A percentile compares a stretch with the other conserved stretches of the same genome.
These are phyloP conservation scores for Aureobasidium sp. DNA, from an alignment of 2,329 filamentous ascomycete species.

Conservation along the genomic window DNA sequence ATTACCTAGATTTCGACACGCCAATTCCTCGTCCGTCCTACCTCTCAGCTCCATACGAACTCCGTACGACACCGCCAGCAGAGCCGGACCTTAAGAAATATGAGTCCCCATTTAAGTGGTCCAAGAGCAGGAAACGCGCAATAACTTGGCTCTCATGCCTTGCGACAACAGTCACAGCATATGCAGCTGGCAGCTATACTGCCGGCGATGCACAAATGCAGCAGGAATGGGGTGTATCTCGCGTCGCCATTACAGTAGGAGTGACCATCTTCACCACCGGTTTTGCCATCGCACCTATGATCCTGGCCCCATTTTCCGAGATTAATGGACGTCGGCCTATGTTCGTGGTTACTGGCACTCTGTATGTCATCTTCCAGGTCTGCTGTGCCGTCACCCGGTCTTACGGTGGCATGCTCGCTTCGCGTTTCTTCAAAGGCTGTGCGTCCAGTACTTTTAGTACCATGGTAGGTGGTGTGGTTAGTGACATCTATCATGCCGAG, in stretches of 20 bases:
- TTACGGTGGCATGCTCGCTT: constrained; percentile 64
- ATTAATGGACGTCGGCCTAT: constrained; percentile 80
- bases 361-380: constrained; percentile 64
- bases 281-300: constrained; percentile 78
- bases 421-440: constrained; percentile 68
- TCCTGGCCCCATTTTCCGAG: constrained; percentile 78
- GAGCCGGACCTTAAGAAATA: constrained; percentile 59
- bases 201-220: constrained; percentile 59
- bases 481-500: constrained; percentile 71
- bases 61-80: constrained; percentile 35
- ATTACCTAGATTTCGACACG: constrained; percentile 56
- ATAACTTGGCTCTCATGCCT: constrained; percentile 66
- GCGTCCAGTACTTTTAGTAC: constrained; percentile 73
- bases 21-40: constrained; percentile 41
- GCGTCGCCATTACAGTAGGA: constrained; percentile 59
- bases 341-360: constrained; percentile 61
- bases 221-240: constrained; percentile 54
- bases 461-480: constrained; percentile 86
- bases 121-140: constrained; percentile 56
- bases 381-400: constrained; percentile 63
- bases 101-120: constrained; percentile 65
- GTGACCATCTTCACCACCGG: constrained; percentile 76
- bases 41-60: constrained; percentile 25
- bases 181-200: constrained; percentile 71
- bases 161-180: constrained; percentile 69